These are phyloP conservation scores for Acacia confusa DNA, from an alignment of 306 rosid genomes.

Conservation along the genomic window DNA sequence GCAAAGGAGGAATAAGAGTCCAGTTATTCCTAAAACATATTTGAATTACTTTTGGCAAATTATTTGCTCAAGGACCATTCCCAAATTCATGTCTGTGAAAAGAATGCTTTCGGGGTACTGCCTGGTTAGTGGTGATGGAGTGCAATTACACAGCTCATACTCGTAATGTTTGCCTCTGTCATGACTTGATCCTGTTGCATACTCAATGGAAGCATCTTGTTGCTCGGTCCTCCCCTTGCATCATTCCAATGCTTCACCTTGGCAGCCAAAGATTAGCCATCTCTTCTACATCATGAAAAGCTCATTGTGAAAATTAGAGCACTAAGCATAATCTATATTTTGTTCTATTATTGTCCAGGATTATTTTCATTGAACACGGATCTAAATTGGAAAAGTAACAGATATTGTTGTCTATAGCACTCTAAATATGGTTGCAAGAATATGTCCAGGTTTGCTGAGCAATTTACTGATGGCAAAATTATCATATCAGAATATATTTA, in stretches of 20 bases:
- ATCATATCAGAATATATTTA: constrained; percentile 13
- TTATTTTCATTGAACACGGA: neutral
- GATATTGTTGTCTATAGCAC: neutral
- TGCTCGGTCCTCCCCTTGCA: constrained; percentile 27
- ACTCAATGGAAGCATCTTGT: neutral
- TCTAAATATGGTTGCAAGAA: neutral
- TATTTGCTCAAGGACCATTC: constrained; percentile 28
- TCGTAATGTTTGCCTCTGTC: constrained; percentile 4
- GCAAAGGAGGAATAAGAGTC: neutral
- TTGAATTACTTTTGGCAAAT: constrained; percentile 16
- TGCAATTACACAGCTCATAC: constrained; percentile 3
- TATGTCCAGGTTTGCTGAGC: constrained; percentile 11
- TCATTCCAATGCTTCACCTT: constrained; percentile 31
- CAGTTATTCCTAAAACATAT: constrained; percentile 9
- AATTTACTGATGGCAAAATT: constrained; percentile 1
- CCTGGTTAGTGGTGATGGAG: constrained; percentile 1
- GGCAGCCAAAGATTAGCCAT: constrained; percentile 32
- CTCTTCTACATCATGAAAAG: constrained; percentile 43
- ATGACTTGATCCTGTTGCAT: constrained; percentile 5
- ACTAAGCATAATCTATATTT: neutral
- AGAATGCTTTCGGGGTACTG: constrained; percentile 9
- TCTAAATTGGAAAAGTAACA: neutral
- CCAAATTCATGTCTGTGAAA: constrained; percentile 11
- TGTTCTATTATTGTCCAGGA: constrained; percentile 3
- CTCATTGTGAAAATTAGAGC: constrained; percentile 12